These are phyloP conservation scores for Thalassiosira sp. DNA, from an alignment of 352 stramenopile species.

Conservation along the genomic window DNA sequence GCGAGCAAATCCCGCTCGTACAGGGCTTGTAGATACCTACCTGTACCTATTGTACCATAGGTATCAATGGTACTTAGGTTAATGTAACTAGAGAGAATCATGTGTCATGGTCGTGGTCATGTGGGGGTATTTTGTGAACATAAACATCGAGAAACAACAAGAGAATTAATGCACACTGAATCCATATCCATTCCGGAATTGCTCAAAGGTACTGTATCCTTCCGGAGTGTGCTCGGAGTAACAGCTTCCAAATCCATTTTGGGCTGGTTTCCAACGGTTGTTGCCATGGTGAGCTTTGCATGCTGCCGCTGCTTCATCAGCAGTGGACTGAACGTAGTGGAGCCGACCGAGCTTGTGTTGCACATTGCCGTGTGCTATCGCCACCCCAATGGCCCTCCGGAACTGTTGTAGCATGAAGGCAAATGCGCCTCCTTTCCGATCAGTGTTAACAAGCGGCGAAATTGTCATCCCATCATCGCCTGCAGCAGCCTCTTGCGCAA, in stretches of 20 bases:
- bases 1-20: no score
- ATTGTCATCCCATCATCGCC: neutral
- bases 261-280: neutral
- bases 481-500: slow-evolving; percentile 1
- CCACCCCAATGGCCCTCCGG: slow-evolving; percentile 4
- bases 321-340: slow-evolving; percentile 21
- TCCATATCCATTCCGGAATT: neutral
- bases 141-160: no score
- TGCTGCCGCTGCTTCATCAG: neutral
- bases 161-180: slow-evolving; percentile 2
- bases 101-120: no score
- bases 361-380: slow-evolving; percentile 23
- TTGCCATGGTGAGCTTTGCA: slow-evolving; percentile 2
- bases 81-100: no score
- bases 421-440: slow-evolving; percentile 34
- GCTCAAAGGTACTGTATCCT: neutral
- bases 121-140: no score
- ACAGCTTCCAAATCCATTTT: neutral
- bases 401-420: neutral
- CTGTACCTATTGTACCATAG: no score
- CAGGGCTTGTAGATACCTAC: no score
- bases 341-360: slow-evolving; percentile 13
- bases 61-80: no score
- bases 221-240: neutral
- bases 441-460: neutral